Evolutionary conservation across 2,329 filamentous ascomycete species (phyloP).

Genomic region (Sclerotinia minor): DNA sequence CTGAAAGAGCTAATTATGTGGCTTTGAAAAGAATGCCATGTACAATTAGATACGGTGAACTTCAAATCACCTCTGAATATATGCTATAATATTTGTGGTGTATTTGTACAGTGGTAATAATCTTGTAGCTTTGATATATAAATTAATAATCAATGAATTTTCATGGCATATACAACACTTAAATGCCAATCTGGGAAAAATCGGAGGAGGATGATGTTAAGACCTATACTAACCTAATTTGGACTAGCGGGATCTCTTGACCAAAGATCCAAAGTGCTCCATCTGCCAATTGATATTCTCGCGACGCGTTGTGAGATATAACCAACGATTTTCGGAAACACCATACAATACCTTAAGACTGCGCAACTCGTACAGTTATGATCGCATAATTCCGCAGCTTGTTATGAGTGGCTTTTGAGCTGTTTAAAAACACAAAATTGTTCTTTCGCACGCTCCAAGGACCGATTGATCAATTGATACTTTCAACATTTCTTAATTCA

Average conservation of each 20-base stretch:
- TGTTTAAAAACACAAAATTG: slow-evolving; percentile 3
- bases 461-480: background rate
- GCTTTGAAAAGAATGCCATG: no score
- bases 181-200: background rate
- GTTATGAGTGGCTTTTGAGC: slow-evolving; percentile 3
- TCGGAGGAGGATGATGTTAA: background rate
- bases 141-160: background rate
- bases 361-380: slow-evolving; percentile 12
- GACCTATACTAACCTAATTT: background rate
- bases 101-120: background rate
- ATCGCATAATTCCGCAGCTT: background rate
- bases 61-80: no score
- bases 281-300: slow-evolving; percentile 11
- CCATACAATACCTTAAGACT: slow-evolving; percentile 1
- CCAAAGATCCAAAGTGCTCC: background rate
- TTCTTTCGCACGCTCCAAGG: slow-evolving; percentile 7
- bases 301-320: slow-evolving; percentile 18
- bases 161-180: background rate
- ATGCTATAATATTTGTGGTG: background rate
- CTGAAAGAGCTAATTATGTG: no score
- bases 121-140: background rate
- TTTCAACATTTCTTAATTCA: background rate
- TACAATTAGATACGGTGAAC: no score
- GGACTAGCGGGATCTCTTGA: background rate
- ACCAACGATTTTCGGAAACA: slow-evolving; percentile 3